Evolutionary conservation across 129 eudicot genomes (phyloP), one percentile per base, ranked within the genome.

Genomic region (Flaveria trinervia): DNA sequence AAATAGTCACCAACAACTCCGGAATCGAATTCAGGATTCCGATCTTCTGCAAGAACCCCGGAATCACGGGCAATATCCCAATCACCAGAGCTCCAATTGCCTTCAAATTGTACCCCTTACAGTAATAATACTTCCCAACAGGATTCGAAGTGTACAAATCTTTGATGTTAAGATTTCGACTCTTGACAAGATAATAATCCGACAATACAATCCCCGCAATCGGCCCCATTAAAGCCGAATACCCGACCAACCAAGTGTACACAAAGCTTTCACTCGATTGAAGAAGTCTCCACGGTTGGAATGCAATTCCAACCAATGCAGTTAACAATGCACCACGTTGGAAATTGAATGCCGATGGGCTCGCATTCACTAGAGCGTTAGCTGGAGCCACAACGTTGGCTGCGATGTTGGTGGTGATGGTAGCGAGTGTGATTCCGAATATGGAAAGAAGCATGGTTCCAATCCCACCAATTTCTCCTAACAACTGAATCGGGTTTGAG

Each of bases 311-410:
- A 7, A 94, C 86, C 76, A 91, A 52, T 20, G 98, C 98, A 0
- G 98, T 91, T 18, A 94, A 30, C 3, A 91, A 64, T 1, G 97
- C 97, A 3, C 98, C 98, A 43, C 80, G 87, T 33, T 85, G 76
- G 70, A 94, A 94, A 2, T 89, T 91, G 87, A 94, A 94, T 4
- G 12, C 74, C 9, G 96, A 82, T 3, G 97, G 98, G 56, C 89
- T 91, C 4, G 89, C 84, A 76, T 91, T 94, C 55, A 86, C 97
- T 0, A 94, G 71, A 1, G 97, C 98, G 16, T 94, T 94, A 0
- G 98, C 98, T 0, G 98, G 98, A 11, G 97, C 98, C 3, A 94
- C 97, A 1, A 94, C 90, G 39, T 94, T 94, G 15, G 98, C 98
- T 0, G 98, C 98, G 22, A 94, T 89, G 74, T 94, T 94, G 69